phyloP scores from a whole-genome alignment of 257 asterid genomes.

The Fraxinus americana region DNA sequence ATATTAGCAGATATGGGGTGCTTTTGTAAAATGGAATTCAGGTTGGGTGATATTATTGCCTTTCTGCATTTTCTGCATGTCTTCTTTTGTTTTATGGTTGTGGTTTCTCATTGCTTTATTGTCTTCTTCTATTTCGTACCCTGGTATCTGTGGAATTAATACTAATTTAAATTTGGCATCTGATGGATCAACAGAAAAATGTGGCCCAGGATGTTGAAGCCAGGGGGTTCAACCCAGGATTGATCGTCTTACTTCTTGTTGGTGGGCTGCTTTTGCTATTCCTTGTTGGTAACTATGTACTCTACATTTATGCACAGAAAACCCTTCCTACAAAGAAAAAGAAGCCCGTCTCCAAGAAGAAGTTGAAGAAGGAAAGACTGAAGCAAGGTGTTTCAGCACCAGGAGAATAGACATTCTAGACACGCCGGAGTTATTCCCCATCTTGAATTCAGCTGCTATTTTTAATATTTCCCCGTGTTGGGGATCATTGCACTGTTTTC shows the following conservation, averaged over 20 bases:
- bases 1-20: too few species aligned
- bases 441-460: not conserved
- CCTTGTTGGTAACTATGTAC: not conserved
- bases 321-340: not conserved
- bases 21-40: too few species aligned
- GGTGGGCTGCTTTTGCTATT: not conserved
- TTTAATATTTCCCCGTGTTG: not conserved
- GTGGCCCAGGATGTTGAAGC: not conserved
- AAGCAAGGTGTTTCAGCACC: not conserved
- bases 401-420: not conserved
- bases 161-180: not conserved
- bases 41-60: too few species aligned
- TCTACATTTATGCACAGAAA: not conserved
- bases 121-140: too few species aligned
- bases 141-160: constrained; percentile 26
- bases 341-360: not conserved
- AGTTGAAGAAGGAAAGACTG: not conserved
- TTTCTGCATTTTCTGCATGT: too few species aligned
- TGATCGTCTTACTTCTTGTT: not conserved
- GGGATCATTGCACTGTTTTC: not conserved
- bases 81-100: too few species aligned
- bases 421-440: not conserved
- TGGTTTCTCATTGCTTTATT: too few species aligned
- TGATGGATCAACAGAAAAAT: not conserved
- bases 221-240: not conserved